phyloP scores from a whole-genome alignment of 1,139 yeast genomes.

The Magnusiomyces tetraspermus region DNA sequence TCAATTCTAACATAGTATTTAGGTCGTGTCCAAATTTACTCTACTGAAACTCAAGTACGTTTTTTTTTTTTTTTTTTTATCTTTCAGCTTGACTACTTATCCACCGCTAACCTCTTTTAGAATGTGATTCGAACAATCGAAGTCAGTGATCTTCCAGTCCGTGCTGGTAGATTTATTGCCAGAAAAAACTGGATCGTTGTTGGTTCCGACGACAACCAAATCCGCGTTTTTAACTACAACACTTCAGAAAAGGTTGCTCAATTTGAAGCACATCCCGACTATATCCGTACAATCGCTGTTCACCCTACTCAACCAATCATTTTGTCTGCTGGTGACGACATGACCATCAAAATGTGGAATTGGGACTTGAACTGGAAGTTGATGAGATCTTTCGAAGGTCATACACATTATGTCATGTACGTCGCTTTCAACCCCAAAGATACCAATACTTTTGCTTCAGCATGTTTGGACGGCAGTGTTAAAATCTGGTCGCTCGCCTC shows the following conservation, averaged over 20 bases:
- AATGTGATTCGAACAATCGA: slow-evolving; percentile 61
- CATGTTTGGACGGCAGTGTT: slow-evolving; percentile 91
- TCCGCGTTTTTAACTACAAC: slow-evolving; percentile 87
- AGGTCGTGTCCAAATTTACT: slow-evolving; percentile 77
- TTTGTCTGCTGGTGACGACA: slow-evolving; percentile 85
- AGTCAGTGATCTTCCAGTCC: slow-evolving; percentile 88
- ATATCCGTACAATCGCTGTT: slow-evolving; percentile 83
- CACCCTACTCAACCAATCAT: slow-evolving; percentile 90
- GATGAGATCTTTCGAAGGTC: slow-evolving; percentile 91
- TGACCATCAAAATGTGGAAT: slow-evolving; percentile 88
- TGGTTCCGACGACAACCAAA: slow-evolving; percentile 91
- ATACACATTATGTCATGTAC: slow-evolving; percentile 90
- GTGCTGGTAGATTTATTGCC: slow-evolving; percentile 91
- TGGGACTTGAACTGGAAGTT: slow-evolving; percentile 86
- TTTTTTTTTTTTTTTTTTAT: slow-evolving; percentile 21
- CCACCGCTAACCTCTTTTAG: slow-evolving; percentile 23
- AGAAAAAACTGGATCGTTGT: slow-evolving; percentile 96
- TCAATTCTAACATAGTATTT: slow-evolving; percentile 1
- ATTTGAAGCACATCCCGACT: slow-evolving; percentile 97
- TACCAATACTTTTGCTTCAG: slow-evolving; percentile 94
- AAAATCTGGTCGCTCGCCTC: slow-evolving; percentile 95
- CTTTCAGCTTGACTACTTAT: slow-evolving; percentile 11
- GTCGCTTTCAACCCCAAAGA: slow-evolving; percentile 95
- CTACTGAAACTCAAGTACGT: slow-evolving; percentile 61
- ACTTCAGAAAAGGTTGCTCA: slow-evolving; percentile 79